phyloP scores from a whole-genome alignment of 768 basidiomycete species.

The Lentinula boryana region DNA sequence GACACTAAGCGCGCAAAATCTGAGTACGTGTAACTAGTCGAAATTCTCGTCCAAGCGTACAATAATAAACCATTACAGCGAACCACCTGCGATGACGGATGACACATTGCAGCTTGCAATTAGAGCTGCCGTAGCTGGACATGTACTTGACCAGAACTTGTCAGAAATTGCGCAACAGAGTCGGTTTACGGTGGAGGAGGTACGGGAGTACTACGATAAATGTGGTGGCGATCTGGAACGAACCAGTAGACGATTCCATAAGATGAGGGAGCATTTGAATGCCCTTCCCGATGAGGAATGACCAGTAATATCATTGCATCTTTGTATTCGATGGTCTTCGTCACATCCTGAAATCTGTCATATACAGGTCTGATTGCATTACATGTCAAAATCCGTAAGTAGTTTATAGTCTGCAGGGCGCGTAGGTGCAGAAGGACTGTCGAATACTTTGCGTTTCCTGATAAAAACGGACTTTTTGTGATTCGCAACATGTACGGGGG shows the following conservation, averaged over 20 bases:
- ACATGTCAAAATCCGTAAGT: conserved; percentile 56
- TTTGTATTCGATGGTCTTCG: not conserved
- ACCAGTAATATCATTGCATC: not conserved
- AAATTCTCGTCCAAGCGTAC: not conserved
- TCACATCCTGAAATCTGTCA: no score
- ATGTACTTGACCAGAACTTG: conserved; percentile 63
- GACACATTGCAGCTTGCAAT: conserved; percentile 5
- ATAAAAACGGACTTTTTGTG: conserved; percentile 1
- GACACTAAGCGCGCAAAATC: conserved; percentile 36
- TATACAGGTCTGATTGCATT: not conserved
- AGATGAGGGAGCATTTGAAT: conserved; percentile 51
- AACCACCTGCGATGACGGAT: not conserved
- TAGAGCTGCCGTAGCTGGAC: conserved; percentile 16
- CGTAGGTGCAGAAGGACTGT: conserved; percentile 76
- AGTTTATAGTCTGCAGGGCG: conserved; percentile 65
- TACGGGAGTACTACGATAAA: conserved; percentile 71
- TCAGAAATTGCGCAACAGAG: conserved; percentile 62
- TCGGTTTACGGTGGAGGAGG: conserved; percentile 71
- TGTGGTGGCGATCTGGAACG: conserved; percentile 59
- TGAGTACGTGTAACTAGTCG: conserved; percentile 25
- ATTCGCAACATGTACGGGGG: not conserved
- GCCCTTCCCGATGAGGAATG: conserved; percentile 29
- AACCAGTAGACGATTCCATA: conserved; percentile 59
- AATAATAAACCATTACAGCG: not conserved
- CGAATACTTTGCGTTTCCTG: conserved; percentile 73